Conservation (phyloP, 257 asterid genomes). For the Penstemon barbatus region DNA sequence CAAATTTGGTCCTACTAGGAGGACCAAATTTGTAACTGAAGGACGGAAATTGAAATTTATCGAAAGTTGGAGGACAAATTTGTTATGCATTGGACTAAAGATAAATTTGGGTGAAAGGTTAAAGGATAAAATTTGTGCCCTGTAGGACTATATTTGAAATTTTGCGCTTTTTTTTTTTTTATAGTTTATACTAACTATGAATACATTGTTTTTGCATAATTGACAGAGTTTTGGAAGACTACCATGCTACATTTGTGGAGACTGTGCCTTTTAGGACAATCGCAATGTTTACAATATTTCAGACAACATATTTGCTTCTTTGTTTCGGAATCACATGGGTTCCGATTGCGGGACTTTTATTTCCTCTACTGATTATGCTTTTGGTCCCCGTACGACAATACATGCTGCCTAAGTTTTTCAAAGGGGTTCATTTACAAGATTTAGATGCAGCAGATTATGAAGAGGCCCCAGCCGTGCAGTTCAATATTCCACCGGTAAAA, state of each 20-base stretch:
- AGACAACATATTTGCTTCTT: conserved; percentile 63
- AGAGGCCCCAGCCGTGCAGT: conserved; percentile 70
- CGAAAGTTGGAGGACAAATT: too few species aligned
- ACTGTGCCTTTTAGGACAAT: conserved; percentile 85
- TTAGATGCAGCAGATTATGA: conserved; percentile 89
- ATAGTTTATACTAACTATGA: too few species aligned
- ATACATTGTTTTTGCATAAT: not conserved
- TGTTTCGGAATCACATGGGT: conserved; percentile 92
- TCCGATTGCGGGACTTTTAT: conserved; percentile 81
- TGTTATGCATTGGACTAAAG: too few species aligned
- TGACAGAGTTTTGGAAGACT: conserved; percentile 75
- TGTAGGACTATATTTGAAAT: too few species aligned
- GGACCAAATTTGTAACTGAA: too few species aligned
- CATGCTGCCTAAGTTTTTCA: conserved; percentile 65
- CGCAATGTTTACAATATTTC: conserved; percentile 68
- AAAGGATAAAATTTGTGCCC: too few species aligned
- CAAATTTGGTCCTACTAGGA: too few species aligned
- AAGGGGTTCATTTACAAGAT: conserved; percentile 81
- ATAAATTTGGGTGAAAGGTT: too few species aligned
- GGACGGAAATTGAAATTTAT: too few species aligned
- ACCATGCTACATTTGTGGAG: conserved; percentile 79
- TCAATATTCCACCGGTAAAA: conserved; percentile 50
- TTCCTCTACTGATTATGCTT: conserved; percentile 81
- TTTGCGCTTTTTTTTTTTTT: too few species aligned
- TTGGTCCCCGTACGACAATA: conserved; percentile 83